These are phyloP conservation scores for Lipomyces spencermartinsiae DNA, from an alignment of 805 yeast species.

Conservation along the genomic window DNA sequence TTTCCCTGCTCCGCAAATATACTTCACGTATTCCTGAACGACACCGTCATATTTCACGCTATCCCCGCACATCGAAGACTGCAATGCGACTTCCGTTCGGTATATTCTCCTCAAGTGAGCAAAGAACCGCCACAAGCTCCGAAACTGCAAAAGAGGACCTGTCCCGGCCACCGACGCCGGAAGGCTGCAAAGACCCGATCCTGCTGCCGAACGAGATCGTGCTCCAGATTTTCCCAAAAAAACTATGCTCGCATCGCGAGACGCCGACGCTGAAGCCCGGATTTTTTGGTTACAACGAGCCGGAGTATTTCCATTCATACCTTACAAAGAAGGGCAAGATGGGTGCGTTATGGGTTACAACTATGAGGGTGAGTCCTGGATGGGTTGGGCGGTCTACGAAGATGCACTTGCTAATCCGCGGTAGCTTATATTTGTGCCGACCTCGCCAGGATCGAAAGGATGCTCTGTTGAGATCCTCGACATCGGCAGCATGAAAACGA, in stretches of 20 bases:
- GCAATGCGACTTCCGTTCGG: not conserved
- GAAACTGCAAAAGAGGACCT: constrained; percentile 12
- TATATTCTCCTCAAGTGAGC: not conserved
- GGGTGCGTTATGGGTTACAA: constrained; percentile 36
- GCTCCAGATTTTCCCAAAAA: constrained; percentile 40
- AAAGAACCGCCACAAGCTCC: not conserved
- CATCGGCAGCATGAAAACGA: constrained; percentile 27
- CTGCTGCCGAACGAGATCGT: constrained; percentile 44
- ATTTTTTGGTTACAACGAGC: constrained; percentile 24
- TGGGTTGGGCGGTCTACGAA: not conserved
- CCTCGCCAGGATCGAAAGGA: constrained; percentile 21
- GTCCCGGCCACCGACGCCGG: constrained; percentile 40
- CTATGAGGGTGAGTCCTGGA: constrained; percentile 24
- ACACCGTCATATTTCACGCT: not conserved
- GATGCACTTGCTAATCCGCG: not conserved
- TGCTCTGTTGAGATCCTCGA: constrained; percentile 30
- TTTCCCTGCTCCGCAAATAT: too few species aligned
- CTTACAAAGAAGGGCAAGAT: constrained; percentile 28
- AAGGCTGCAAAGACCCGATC: constrained; percentile 42
- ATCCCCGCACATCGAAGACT: not conserved
- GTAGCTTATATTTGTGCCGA: constrained; percentile 33
- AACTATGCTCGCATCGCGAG: constrained; percentile 31
- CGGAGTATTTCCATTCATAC: constrained; percentile 33
- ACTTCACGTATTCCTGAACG: too few species aligned
- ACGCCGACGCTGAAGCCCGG: constrained; percentile 13